Percentiles rank a stretch among this genome's conserved stretches.
These are phyloP conservation scores for Gloeophyllum trabeum DNA, from an alignment of 768 basidiomycete species.

Conservation along the genomic window DNA sequence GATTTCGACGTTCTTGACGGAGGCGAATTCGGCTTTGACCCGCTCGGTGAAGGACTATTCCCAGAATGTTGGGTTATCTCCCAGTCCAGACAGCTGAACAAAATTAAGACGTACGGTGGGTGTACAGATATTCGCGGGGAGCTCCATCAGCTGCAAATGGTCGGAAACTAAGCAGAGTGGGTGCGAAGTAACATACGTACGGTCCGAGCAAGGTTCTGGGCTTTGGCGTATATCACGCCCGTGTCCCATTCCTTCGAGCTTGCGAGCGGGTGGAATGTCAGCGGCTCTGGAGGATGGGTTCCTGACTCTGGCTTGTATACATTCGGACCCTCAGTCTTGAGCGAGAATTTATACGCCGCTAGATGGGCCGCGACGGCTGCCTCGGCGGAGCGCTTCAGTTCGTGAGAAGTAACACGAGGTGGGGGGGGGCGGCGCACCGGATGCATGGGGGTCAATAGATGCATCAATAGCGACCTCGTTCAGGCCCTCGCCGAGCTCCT, in stretches of 20 bases:
- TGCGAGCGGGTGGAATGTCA: conserved; percentile 34
- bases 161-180: conserved; percentile 1
- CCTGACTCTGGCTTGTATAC: conserved; percentile 49
- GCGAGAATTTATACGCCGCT: conserved; percentile 62
- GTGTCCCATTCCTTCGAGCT: conserved; percentile 55
- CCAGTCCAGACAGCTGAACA: background rate
- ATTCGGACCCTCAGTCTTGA: conserved; percentile 66
- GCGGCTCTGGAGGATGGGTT: conserved; percentile 34
- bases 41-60: conserved; percentile 59
- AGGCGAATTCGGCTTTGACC: conserved; percentile 52
- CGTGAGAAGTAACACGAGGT: background rate
- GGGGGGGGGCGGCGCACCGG: conserved; percentile 34
- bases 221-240: conserved; percentile 61
- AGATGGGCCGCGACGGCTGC: conserved; percentile 72
- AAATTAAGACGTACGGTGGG: conserved; percentile 46
- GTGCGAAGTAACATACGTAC: conserved; percentile 23
- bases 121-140: conserved; percentile 80
- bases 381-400: conserved; percentile 1
- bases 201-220: conserved; percentile 74
- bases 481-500: conserved; percentile 44
- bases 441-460: conserved; percentile 61
- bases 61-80: no score
- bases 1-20: conserved; percentile 56
- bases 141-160: conserved; percentile 66
- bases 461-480: conserved; percentile 55